Evolutionary conservation across 202 grass and related monocot genomes (phyloP), one percentile per base, ranked within the genome.

Genomic region (Zoysia matrella): DNA sequence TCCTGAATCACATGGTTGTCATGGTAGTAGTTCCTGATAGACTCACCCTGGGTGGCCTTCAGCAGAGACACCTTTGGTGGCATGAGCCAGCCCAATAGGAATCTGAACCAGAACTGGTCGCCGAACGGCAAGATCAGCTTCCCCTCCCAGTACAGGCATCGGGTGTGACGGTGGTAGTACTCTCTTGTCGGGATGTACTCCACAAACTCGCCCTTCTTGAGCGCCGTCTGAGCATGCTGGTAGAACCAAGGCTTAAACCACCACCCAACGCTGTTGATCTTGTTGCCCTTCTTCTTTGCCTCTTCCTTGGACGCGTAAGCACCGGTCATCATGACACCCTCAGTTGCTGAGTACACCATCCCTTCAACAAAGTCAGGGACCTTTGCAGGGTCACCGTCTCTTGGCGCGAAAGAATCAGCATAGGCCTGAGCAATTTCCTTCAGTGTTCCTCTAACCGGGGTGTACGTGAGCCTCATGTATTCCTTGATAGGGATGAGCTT

Each of bases 241-340:
- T 98, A 98, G 75, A 98, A 98, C 96, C 92, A 98, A 13, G 85
- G 79, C 81, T 98, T 98, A 53, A 95, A 98, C 92, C 96, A 98
- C 96, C 96, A 95, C 3, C 96, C 92, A 0, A 93, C 74, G 13
- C 52, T 71, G 78, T 98, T 98, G 67, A 93, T 95, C 75, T 86
- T 94, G 77, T 98, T 98, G 44, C 92, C 96, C 87, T 93, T 95
- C 91, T 85, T 96, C 80, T 95, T 98, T 0, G 96, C 96, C 87
- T 98, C 96, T 70, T 98, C 92, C 69, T 86, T 95, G 3, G 92
- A 93, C 40, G 92, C 92, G 80, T 98, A 98, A 22, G 88, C 80
- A 0, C 96, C 96, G 0, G 92, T 92, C 96, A 98, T 98, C 89
- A 90, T 91, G 2, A 98, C 96, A 57, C 90, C 87, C 64, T 98